A percentile compares a stretch with the other conserved stretches of the same genome.
Evolutionary conservation across 805 yeast genomes (phyloP).

Genomic region (Lachancea nothofagi): DNA sequence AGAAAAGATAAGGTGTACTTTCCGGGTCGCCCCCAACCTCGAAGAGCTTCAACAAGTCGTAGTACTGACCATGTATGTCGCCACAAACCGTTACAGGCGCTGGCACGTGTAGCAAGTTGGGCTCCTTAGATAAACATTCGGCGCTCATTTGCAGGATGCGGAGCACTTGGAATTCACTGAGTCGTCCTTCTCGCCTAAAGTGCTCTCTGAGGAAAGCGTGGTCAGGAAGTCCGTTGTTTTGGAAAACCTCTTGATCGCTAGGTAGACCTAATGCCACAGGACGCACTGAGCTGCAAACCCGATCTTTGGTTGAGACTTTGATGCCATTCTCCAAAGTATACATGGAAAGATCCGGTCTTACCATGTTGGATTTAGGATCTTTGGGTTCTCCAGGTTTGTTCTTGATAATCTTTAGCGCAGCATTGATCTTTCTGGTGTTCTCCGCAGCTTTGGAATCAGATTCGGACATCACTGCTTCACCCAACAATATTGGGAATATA

Average conservation of each 20-base stretch:
- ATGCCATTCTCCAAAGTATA: slow-evolving; percentile 49
- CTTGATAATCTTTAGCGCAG: slow-evolving; percentile 57
- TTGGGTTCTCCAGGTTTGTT: slow-evolving; percentile 33
- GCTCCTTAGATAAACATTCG: slow-evolving; percentile 57
- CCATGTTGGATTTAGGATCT: not conserved
- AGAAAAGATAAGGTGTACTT: slow-evolving; percentile 68
- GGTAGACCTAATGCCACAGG: slow-evolving; percentile 68
- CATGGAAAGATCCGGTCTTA: slow-evolving; percentile 32
- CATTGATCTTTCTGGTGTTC: slow-evolving; percentile 53
- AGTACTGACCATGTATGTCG: slow-evolving; percentile 94
- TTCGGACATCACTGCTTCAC: slow-evolving; percentile 2
- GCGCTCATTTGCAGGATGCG: slow-evolving; percentile 64
- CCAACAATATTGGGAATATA: not conserved
- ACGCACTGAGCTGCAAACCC: slow-evolving; percentile 48
- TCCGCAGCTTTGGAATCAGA: slow-evolving; percentile 34
- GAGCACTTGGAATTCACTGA: slow-evolving; percentile 63
- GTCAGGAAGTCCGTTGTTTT: slow-evolving; percentile 61
- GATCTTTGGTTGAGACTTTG: slow-evolving; percentile 42
- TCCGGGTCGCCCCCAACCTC: slow-evolving; percentile 91
- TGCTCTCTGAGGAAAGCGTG: slow-evolving; percentile 66
- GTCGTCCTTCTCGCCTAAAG: slow-evolving; percentile 74
- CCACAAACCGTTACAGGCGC: slow-evolving; percentile 97
- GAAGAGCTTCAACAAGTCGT: slow-evolving; percentile 80
- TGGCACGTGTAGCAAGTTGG: slow-evolving; percentile 72
- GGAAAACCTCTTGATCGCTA: slow-evolving; percentile 61